Evolutionary conservation across 2,329 filamentous ascomycete genomes (phyloP).

Genomic region (Periconia digitata): DNA sequence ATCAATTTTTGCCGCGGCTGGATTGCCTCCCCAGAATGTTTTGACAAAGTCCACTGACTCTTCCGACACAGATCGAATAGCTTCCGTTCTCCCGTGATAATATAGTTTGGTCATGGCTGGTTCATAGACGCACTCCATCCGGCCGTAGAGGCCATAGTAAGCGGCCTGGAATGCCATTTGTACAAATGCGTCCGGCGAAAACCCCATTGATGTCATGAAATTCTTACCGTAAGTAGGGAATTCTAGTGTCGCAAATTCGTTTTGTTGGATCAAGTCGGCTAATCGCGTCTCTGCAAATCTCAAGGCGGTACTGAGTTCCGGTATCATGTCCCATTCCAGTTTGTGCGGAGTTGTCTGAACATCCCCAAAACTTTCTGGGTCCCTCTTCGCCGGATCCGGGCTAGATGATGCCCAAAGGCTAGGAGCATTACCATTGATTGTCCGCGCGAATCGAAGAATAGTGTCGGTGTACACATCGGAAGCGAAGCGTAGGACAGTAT

Average conservation of each 20-base stretch:
- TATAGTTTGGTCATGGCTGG: conserved; percentile 97
- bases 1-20: conserved; percentile 79
- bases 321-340: conserved; percentile 95
- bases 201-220: conserved; percentile 95
- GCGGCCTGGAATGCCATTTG: conserved; percentile 99
- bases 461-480: conserved; percentile 98
- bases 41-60: conserved; percentile 88
- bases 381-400: conserved; percentile 88
- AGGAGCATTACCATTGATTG: conserved; percentile 91
- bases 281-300: conserved; percentile 94
- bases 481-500: conserved; percentile 93
- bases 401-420: conserved; percentile 88
- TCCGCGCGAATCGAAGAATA: conserved; percentile 89
- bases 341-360: conserved; percentile 94
- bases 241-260: conserved; percentile 91
- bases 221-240: conserved; percentile 92
- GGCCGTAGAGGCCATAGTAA: conserved; percentile 94
- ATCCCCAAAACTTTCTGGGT: conserved; percentile 87
- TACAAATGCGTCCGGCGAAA: conserved; percentile 95
- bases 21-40: conserved; percentile 92
- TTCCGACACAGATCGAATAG: conserved; percentile 80
- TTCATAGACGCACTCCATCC: conserved; percentile 93
- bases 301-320: conserved; percentile 85
- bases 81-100: conserved; percentile 92
- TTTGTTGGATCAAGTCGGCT: conserved; percentile 92